Evolutionary conservation across 495 filamentous ascomycete species (phyloP).

Genomic region (Hypoxylon cercidicola): DNA sequence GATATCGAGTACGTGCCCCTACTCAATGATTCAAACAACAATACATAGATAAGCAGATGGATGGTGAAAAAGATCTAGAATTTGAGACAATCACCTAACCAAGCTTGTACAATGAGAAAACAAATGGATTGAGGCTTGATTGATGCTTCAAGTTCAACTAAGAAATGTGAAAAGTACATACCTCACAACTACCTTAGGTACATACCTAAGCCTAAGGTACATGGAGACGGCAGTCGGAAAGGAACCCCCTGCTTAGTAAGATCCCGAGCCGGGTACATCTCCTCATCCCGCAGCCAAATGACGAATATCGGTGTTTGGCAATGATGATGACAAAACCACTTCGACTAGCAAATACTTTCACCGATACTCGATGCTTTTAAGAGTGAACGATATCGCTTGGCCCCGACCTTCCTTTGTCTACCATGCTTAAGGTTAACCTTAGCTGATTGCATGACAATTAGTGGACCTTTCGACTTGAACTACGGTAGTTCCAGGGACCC

Average conservation of each 20-base stretch:
- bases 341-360: neutral
- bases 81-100: neutral
- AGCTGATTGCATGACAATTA: neutral
- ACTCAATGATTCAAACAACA: neutral
- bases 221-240: constrained; percentile 34
- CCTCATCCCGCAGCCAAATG: constrained; percentile 41
- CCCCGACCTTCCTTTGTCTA: neutral
- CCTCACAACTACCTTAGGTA: too few species aligned
- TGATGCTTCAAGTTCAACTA: neutral
- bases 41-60: neutral
- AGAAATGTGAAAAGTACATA: constrained; percentile 2
- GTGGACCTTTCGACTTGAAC: neutral
- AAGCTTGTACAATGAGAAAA: neutral
- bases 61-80: neutral
- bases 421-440: neutral
- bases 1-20: neutral
- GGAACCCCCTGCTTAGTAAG: constrained; percentile 11
- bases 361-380: too few species aligned
- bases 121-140: too few species aligned
- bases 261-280: constrained; percentile 34
- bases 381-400: constrained; percentile 11
- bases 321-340: constrained; percentile 37
- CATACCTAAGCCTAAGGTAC: too few species aligned
- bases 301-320: constrained; percentile 33
- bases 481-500: constrained; percentile 2